Evolutionary conservation across 2,329 filamentous ascomycete species (phyloP), one percentile per base, ranked within the genome.

Genomic region (Aspergillus bombycis): DNA sequence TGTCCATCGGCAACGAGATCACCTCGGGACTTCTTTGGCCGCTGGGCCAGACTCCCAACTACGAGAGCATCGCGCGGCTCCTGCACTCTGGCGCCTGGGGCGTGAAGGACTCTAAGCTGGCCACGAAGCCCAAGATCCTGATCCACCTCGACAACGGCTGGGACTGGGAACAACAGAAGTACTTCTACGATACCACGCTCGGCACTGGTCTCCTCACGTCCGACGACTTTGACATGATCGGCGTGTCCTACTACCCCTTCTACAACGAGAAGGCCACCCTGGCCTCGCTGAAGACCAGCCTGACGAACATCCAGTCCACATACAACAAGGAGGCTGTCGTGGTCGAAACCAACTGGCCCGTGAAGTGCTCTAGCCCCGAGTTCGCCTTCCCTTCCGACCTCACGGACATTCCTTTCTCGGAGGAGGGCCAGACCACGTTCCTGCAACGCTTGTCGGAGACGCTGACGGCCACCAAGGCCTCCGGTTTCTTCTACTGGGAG

Each of bases 141-240:
- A 85, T 92, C 46, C 90, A 92, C 71, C 82, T 92, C 4, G 89
- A 92, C 74, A 89, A 91, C 71, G 90, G 90, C n/a, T 93, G 89
- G 88, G 84, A 89, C 66, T 91, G 86, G 87, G 80, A 77, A 4
- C 84, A 85, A 3, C 89, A 92, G 72, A 78, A 89, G 65, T 88
- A 83, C 79, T 91, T 86, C 76, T 92, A 91, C 77, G 83, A 83
- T 28, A 80, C 79, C 3, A 83, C 89, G 0, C 79, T 90, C 0
- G 80, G 73, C 9, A 76, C 79, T 28, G 88, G 85, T 2, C 80
- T 80, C 11, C 79, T 89, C 3, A 71, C 75, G 3, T 69, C 79
- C 0, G 77, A 79, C 6, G 89, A 91, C 67, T 91, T 88, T 63
- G 90, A 93, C 74, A 83, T 89, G 67, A 90, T 92, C 79, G 90